A percentile compares a stretch with the other conserved stretches of the same genome.
These are phyloP conservation scores for Pistacia vera DNA, from an alignment of 345 rosid genomes.

Conservation along the genomic window DNA sequence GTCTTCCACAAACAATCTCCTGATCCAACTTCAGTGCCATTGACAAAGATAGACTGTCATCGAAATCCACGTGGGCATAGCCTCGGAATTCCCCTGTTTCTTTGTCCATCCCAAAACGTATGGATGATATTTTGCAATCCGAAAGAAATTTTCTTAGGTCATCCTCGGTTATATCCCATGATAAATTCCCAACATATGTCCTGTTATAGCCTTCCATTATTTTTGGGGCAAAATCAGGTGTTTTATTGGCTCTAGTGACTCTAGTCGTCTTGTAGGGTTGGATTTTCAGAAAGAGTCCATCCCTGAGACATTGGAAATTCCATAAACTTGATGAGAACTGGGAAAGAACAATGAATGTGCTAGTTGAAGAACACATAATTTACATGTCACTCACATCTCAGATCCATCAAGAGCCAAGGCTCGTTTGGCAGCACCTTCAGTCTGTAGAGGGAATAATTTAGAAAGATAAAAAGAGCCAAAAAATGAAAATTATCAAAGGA, in stretches of 20 bases:
- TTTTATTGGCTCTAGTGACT: constrained; percentile 37
- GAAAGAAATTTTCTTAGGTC: constrained; percentile 72
- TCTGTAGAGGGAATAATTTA: constrained; percentile 35
- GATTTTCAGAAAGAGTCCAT: constrained; percentile 79
- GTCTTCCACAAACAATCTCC: constrained; percentile 68
- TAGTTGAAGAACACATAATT: constrained; percentile 1
- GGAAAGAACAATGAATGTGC: constrained; percentile 8
- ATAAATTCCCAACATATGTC: constrained; percentile 77
- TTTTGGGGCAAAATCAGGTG: constrained; percentile 56
- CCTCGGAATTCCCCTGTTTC: constrained; percentile 87
- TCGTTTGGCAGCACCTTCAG: constrained; percentile 79
- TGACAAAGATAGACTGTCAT: constrained; percentile 54
- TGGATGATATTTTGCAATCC: constrained; percentile 62
- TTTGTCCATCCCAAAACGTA: constrained; percentile 81
- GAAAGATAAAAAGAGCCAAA: not conserved
- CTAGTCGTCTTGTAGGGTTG: constrained; percentile 66
- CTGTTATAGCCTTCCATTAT: constrained; percentile 87
- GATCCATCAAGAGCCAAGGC: constrained; percentile 81
- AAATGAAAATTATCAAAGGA: constrained; percentile 1
- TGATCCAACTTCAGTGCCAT: constrained; percentile 90
- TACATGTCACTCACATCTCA: constrained; percentile 63
- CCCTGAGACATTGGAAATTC: constrained; percentile 53
- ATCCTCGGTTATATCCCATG: constrained; percentile 87
- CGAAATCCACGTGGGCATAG: constrained; percentile 84
- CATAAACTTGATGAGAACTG: constrained; percentile 11